Conservation (phyloP, 2,329 filamentous ascomycete species). For the Monilinia aucupariae region DNA sequence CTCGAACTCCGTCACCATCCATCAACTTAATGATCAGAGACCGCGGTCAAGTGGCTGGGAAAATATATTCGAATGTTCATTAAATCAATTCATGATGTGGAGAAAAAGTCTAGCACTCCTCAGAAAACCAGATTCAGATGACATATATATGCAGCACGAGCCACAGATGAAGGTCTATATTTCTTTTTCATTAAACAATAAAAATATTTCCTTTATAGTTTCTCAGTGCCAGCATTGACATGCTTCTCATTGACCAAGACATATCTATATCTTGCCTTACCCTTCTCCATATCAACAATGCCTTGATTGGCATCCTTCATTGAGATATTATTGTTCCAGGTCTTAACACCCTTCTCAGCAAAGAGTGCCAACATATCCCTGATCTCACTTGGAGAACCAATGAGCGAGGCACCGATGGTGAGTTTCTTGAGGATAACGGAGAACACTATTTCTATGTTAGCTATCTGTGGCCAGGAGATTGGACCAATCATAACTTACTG, state of each 20-base stretch:
- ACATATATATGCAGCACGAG: no score
- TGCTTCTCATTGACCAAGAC: conserved; percentile 42
- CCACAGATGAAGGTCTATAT: not conserved
- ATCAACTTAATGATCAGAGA: no score
- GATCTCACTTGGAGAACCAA: conserved; percentile 47
- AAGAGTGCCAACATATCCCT: conserved; percentile 57
- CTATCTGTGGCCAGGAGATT: not conserved
- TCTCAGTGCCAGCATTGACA: not conserved
- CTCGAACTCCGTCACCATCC: no score
- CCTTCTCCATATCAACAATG: conserved; percentile 51
- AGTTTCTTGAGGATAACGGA: conserved; percentile 52
- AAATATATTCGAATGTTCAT: no score
- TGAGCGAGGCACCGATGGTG: conserved; percentile 41
- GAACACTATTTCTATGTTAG: conserved; percentile 36
- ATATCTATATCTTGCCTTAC: conserved; percentile 49
- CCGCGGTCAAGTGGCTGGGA: no score
- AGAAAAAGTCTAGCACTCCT: no score
- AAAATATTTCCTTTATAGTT: not conserved
- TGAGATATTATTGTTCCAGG: conserved; percentile 51
- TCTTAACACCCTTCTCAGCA: conserved; percentile 51
- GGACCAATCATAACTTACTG: conserved; percentile 25
- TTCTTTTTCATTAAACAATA: not conserved
- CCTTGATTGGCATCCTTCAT: conserved; percentile 55
- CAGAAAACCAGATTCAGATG: no score
- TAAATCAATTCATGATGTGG: no score